Conservation (phyloP, 805 yeast species). For the Brettanomyces nanus region DNA sequence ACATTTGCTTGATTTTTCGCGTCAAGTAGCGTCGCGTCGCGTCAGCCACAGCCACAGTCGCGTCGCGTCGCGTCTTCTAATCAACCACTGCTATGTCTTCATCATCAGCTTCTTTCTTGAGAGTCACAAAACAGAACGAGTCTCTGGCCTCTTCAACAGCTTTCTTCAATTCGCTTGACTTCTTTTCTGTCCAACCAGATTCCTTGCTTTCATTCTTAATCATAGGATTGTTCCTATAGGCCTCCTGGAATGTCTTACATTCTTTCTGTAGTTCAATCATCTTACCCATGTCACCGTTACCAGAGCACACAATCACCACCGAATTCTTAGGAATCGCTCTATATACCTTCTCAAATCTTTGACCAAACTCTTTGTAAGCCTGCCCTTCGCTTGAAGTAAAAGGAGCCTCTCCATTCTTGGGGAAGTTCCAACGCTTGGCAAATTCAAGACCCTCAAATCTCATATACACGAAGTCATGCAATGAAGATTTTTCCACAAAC, state of each 20-base stretch:
- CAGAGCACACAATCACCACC: slow-evolving; percentile 51
- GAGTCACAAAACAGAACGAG: slow-evolving; percentile 49
- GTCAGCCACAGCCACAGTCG: too few species aligned
- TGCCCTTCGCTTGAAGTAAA: background rate
- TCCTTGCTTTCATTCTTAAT: slow-evolving; percentile 4
- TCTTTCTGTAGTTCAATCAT: background rate
- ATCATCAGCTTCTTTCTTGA: slow-evolving; percentile 10
- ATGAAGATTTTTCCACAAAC: slow-evolving; percentile 28
- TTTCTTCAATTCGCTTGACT: slow-evolving; percentile 36
- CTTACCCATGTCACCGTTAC: slow-evolving; percentile 18
- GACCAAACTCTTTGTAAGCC: slow-evolving; percentile 30
- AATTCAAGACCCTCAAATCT: slow-evolving; percentile 54
- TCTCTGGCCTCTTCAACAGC: slow-evolving; percentile 48
- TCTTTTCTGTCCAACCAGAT: slow-evolving; percentile 41
- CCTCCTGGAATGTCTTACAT: background rate
- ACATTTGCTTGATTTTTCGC: too few species aligned
- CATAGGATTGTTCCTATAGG: background rate
- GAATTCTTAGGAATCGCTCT: slow-evolving; percentile 49
- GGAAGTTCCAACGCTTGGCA: slow-evolving; percentile 21
- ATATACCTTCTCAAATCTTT: slow-evolving; percentile 41
- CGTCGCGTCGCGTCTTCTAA: too few species aligned
- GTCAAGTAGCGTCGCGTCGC: too few species aligned
- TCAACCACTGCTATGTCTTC: too few species aligned
- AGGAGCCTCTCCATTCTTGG: slow-evolving; percentile 8
- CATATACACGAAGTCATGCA: slow-evolving; percentile 43